Conservation (phyloP, 768 basidiomycete genomes). For the Termitomyces sp. region DNA sequence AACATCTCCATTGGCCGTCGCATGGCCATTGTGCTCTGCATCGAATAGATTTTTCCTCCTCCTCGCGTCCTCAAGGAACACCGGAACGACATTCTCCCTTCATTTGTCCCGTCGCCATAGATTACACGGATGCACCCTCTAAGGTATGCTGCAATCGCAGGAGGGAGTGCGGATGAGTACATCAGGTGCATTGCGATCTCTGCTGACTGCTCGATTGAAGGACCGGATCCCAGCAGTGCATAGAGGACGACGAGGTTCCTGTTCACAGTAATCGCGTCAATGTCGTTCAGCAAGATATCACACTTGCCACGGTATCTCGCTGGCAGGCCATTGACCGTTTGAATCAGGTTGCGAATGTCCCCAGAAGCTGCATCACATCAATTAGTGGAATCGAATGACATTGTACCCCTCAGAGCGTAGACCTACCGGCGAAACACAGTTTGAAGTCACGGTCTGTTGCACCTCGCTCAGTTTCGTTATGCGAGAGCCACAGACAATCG, state of each 20-base stretch:
- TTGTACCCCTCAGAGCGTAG: neutral
- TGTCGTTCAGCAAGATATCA: slow-evolving; percentile 36
- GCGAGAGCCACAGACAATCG: slow-evolving; percentile 26
- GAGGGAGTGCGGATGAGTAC: slow-evolving; percentile 37
- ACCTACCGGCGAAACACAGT: slow-evolving; percentile 24
- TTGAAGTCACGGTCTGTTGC: slow-evolving; percentile 23
- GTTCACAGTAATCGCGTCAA: slow-evolving; percentile 32
- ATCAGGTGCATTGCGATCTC: slow-evolving; percentile 39
- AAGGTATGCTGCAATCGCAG: slow-evolving; percentile 30
- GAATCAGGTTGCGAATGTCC: slow-evolving; percentile 32
- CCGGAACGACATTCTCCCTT: slow-evolving; percentile 34
- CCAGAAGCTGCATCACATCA: slow-evolving; percentile 21
- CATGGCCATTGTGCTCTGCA: slow-evolving; percentile 33
- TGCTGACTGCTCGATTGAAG: slow-evolving; percentile 37
- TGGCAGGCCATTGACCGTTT: slow-evolving; percentile 35
- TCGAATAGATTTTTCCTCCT: slow-evolving; percentile 29
- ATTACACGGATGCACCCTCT: slow-evolving; percentile 31
- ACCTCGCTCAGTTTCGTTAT: slow-evolving; percentile 33
- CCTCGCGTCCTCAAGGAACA: slow-evolving; percentile 31
- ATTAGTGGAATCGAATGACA: slow-evolving; percentile 1
- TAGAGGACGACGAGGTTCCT: slow-evolving; percentile 38
- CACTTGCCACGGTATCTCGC: slow-evolving; percentile 31
- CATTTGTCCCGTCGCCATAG: slow-evolving; percentile 26
- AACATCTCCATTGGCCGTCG: slow-evolving; percentile 38
- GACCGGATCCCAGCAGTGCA: slow-evolving; percentile 33